A percentile compares a stretch with the other conserved stretches of the same genome.
phyloP scores from a whole-genome alignment of 208 protist genomes.

The Histomonas meleagridis region DNA sequence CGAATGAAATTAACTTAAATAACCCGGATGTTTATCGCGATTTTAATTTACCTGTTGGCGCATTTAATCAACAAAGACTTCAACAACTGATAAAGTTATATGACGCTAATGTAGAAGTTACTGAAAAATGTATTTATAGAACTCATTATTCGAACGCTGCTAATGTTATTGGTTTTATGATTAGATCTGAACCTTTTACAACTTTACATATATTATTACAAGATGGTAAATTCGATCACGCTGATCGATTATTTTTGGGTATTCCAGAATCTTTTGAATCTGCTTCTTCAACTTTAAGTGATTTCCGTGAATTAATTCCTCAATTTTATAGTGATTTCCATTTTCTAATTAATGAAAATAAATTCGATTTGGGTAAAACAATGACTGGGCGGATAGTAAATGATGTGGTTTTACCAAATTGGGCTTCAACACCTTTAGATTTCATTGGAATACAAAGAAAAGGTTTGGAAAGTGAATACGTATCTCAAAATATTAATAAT shows the following conservation, averaged over 20 bases:
- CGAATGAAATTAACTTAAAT: neutral
- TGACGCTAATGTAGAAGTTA: neutral
- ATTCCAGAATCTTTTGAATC: neutral
- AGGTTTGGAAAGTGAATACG: neutral
- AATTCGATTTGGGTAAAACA: neutral
- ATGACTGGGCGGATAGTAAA: neutral
- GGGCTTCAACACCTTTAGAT: neutral
- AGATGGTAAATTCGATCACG: conserved; percentile 50
- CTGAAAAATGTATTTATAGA: conserved; percentile 43
- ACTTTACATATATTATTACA: conserved; percentile 48
- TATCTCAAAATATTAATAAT: neutral
- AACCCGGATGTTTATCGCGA: neutral
- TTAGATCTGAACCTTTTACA: conserved; percentile 55
- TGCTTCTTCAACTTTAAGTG: neutral
- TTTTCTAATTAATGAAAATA: neutral
- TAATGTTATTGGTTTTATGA: conserved; percentile 52
- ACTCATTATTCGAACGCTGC: conserved; percentile 52
- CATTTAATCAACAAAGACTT: neutral
- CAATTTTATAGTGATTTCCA: neutral
- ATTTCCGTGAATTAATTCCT: conserved; percentile 29
- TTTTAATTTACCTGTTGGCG: neutral
- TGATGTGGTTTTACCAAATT: neutral
- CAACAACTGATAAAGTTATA: neutral
- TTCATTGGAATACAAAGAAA: neutral
- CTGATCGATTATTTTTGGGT: conserved; percentile 55